A percentile compares a stretch with the other conserved stretches of the same genome.
phyloP scores from a whole-genome alignment of 1,284 basidiomycete species.

The Melampsora larici-populina region DNA sequence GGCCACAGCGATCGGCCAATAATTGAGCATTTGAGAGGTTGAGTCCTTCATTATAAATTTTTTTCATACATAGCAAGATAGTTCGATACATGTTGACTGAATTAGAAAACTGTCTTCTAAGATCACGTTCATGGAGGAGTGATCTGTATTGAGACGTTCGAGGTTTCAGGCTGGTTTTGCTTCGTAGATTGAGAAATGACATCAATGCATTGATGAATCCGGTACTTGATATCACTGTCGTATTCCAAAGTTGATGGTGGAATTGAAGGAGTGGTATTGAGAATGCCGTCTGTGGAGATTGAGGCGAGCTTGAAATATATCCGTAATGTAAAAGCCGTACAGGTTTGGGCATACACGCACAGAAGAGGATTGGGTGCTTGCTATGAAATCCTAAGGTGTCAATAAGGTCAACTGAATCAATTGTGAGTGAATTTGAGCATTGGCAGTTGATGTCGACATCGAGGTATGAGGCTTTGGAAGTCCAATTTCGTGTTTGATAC shows the following conservation, averaged over 20 bases:
- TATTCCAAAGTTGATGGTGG: conserved; percentile 19
- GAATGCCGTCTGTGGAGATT: too few species aligned
- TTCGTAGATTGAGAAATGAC: background rate
- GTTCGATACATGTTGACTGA: background rate
- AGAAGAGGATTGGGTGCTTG: background rate
- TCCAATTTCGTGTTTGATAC: conserved; percentile 7
- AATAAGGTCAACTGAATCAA: background rate
- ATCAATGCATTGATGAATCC: background rate
- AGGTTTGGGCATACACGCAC: conserved; percentile 6
- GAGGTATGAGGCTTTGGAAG: background rate
- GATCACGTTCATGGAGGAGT: background rate
- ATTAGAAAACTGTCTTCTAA: background rate
- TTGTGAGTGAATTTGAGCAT: background rate
- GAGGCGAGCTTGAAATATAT: too few species aligned
- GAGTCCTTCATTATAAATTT: too few species aligned
- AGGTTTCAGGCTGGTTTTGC: background rate
- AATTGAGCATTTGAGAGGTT: too few species aligned
- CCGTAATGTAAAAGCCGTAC: conserved; percentile 13
- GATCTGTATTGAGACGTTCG: background rate
- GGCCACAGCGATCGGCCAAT: too few species aligned
- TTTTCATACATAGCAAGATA: background rate
- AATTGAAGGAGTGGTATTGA: conserved; percentile 15
- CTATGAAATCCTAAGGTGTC: background rate
- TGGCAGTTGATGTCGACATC: background rate
- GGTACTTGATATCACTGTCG: background rate